Conservation (phyloP, 257 asterid species). For the Solanum chiquidenum region DNA sequence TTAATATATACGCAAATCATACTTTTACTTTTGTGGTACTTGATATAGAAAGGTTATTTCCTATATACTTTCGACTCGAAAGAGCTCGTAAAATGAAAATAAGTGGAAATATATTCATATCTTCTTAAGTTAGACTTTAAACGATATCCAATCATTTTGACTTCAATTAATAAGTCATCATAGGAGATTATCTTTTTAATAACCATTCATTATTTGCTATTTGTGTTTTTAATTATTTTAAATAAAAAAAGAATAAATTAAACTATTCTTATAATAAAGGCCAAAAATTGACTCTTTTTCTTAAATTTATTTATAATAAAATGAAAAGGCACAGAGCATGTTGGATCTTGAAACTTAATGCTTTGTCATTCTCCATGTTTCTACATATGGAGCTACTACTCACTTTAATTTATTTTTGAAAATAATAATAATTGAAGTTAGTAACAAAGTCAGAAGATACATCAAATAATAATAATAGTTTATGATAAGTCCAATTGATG, state of each 20-base stretch:
- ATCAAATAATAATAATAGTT: not conserved
- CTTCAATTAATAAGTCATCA: not conserved
- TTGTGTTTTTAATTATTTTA: too few relatives aligned
- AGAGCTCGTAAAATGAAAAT: not conserved
- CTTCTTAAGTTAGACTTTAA: not conserved
- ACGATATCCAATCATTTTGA: not conserved
- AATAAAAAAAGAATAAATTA: not conserved
- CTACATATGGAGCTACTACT: not conserved
- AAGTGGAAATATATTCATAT: not conserved
- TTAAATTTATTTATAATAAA: not conserved
- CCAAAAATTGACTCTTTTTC: not conserved
- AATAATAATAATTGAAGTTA: not conserved
- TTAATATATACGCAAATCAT: not conserved
- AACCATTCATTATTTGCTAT: not conserved
- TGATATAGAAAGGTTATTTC: rapidly evolving
- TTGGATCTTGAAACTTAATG: not conserved
- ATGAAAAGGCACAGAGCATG: not conserved
- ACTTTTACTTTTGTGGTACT: not conserved
- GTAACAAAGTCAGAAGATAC: not conserved
- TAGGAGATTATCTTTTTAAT: not conserved
- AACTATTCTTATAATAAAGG: not conserved
- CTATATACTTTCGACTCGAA: not conserved
- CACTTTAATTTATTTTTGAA: not conserved
- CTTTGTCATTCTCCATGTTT: not conserved
- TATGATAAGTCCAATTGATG: not conserved